A percentile compares a stretch with the other conserved stretches of the same genome.
Conservation (phyloP, 768 basidiomycete genomes). For the Leccinellum albellum region DNA sequence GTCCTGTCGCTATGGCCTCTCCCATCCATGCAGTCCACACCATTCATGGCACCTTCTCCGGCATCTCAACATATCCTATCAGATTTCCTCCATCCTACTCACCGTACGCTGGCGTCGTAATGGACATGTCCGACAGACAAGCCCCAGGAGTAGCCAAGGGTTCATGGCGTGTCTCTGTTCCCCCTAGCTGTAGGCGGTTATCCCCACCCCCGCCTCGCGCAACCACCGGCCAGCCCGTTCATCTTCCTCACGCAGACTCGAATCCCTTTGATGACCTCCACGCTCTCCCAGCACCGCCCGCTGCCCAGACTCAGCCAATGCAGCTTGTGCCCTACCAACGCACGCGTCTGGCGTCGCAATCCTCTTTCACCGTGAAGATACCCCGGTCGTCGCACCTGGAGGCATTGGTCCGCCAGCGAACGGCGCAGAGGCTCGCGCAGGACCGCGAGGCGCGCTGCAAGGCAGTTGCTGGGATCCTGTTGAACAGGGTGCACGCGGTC, state of each 20-base stretch:
- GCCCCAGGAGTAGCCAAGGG: slow-evolving; percentile 20
- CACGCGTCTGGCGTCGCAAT: slow-evolving; percentile 29
- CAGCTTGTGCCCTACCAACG: slow-evolving; percentile 22
- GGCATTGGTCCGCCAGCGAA: slow-evolving; percentile 28
- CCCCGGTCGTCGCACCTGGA: slow-evolving; percentile 24
- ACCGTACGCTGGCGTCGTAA: slow-evolving; percentile 28
- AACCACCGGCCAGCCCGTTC: slow-evolving; percentile 12
- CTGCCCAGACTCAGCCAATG: slow-evolving; percentile 1
- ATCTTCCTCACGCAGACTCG: slow-evolving; percentile 18
- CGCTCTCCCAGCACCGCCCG: slow-evolving; percentile 5
- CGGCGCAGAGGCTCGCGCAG: slow-evolving; percentile 30
- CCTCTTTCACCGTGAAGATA: slow-evolving; percentile 24
- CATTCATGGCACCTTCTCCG: slow-evolving; percentile 31
- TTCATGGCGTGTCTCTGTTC: slow-evolving; percentile 25
- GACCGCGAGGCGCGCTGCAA: slow-evolving; percentile 42
- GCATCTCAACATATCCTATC: slow-evolving; percentile 21
- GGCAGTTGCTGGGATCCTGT: slow-evolving; percentile 56
- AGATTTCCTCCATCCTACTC: slow-evolving; percentile 10
- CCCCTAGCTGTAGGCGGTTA: slow-evolving; percentile 30
- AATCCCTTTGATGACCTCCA: slow-evolving; percentile 27
- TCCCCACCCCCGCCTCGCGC: slow-evolving; percentile 13
- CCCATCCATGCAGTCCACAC: slow-evolving; percentile 29
- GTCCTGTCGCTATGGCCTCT: slow-evolving; percentile 21
- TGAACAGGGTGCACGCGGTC: slow-evolving; percentile 49
- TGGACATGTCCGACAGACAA: slow-evolving; percentile 21